Base-by-base conservation (phyloP, 2,329 filamentous ascomycete genomes). In the Diplodia seriata region DNA sequence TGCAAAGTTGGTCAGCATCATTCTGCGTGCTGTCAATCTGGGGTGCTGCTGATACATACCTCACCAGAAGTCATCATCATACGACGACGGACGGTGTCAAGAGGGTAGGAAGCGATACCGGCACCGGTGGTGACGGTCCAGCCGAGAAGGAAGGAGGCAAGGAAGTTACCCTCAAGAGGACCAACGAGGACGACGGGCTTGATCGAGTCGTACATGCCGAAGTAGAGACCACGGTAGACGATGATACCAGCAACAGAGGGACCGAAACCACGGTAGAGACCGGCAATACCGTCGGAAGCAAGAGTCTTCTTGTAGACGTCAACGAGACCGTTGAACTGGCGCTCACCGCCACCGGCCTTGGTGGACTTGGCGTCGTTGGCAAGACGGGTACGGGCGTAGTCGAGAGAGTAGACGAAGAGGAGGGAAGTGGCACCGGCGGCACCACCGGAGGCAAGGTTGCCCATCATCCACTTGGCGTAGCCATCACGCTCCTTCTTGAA, bases 221-320 rank as follows among this genome's bases (percentile, higher is more conserved):
- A 99, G 94, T 99, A 99, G 79, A 99, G 93, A 97, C 95, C 95
- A 93, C 95, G 95, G 93, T 99, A 99, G 87, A 99, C 95, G 80
- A 99, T 85, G 85, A 99, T 99, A 91, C 95, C 95, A 85, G 91
- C 89, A 81, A 99, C 95, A 81, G 95, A 99, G 84, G 96, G 95
- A 89, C 94, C 93, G 92, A 99, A 99, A 89, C 95, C 95, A 97
- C 95, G 95, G 93, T 99, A 99, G 81, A 99, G 94, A 96, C 95
- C 95, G 81, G 90, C 91, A 86, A 99, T 88, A 96, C 95, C 95
- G 84, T 99, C 95, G 79, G 93, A 92, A 78, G 95, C 94, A 79
- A 99, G 90, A 80, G 95, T 99, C 95, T 99, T 99, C 89, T 93
- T 93, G 94, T 99, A 99, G 86, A 99, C 95, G 80, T 99, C 95